Evolutionary conservation across 805 yeast genomes (phyloP), one percentile per base, ranked within the genome.

Genomic region (Tetrapisispora namnaoensis): DNA sequence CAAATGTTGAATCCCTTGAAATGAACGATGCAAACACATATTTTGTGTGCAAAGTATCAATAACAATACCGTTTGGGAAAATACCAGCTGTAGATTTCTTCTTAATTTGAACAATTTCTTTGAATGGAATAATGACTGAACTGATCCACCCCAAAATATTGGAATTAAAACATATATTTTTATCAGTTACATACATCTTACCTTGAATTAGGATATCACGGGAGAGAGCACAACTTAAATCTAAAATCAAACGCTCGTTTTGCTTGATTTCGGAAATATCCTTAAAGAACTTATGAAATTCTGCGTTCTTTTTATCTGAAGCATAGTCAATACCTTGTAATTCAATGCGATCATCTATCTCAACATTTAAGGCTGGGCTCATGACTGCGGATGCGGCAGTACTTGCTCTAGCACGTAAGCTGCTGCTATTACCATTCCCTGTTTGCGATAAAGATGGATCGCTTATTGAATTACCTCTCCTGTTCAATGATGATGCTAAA

Each of bases 141-240:
- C 86, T 82, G 1, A 79, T 80, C 73, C 82, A 75, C 0, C 88
- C 88, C 49, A 83, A 68, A 42, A 83, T 75, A 54, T 80, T 82
- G 1, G 87, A 79, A 53, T 80, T 79, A 64, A 83, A 83, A 55
- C 82, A 75, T 17, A 83, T 62, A 55, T 72, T 74, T 48, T 70
- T 68, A 49, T 78, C 78, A 39, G 80, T 72, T 7, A 83, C 63
- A 61, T 78, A 83, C 59, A 83, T 58, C 52, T 77, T 73, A 17
- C 90, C 90, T 53, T 83, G 90, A 17, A 81, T 71, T 32, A 83
- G 64, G 37, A 83, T 79, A 55, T 83, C 89, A 47, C 76, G 72
- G 18, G 81, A 79, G 30, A 76, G 68, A 0, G 89, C 89, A 67
- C 89, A 82, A 18, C 79, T 73, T 56, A 69, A 78, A 53, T 81